Evolutionary conservation across 129 eudicot species (phyloP).

Genomic region (Centella asiatica): DNA sequence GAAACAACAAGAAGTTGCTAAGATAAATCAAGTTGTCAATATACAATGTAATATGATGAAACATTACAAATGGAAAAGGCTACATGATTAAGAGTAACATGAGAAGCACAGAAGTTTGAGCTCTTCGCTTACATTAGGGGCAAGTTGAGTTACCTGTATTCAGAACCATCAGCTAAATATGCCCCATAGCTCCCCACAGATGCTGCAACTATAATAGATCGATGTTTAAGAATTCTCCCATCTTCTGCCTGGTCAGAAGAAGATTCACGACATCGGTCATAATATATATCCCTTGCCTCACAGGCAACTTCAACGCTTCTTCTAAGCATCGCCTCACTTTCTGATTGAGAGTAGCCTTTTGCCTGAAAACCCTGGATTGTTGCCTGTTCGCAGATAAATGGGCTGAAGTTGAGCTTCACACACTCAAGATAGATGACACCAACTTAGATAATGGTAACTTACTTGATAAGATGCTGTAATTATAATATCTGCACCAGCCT

Average conservation of each 20-base stretch:
- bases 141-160: conserved; percentile 50
- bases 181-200: conserved; percentile 99
- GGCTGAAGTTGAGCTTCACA: background rate
- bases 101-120: background rate
- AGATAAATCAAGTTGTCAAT: conserved; percentile 5
- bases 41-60: no score
- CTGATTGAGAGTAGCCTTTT: conserved; percentile 74
- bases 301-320: conserved; percentile 84
- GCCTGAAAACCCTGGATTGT: conserved; percentile 90
- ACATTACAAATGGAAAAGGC: background rate
- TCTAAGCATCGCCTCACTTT: conserved; percentile 74
- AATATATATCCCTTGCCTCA: conserved; percentile 81
- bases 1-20: background rate
- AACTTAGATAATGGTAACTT: conserved; percentile 3
- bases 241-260: conserved; percentile 23
- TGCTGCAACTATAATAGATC: conserved; percentile 85
- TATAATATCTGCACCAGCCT: conserved; percentile 97
- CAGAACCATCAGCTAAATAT: conserved; percentile 98
- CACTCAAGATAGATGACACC: background rate
- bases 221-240: conserved; percentile 54
- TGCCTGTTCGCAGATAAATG: conserved; percentile 44
- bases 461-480: conserved; percentile 97
- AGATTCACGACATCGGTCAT: conserved; percentile 42
- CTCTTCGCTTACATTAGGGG: background rate
- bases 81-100: background rate